Base-by-base conservation (phyloP, 78 protist genomes). In the Dictyostelium purpureum region DNA sequence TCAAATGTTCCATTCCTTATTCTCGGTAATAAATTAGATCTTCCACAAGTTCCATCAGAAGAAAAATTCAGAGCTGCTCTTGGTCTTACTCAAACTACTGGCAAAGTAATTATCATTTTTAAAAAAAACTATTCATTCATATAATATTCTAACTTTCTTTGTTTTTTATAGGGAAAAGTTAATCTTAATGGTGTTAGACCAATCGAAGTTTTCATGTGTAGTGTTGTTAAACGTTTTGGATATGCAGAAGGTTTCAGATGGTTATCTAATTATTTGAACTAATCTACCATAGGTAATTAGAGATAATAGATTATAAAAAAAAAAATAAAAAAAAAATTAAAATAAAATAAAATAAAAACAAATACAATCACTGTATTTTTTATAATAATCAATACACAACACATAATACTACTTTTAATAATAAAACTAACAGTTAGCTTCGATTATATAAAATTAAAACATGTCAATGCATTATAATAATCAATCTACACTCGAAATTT, bases 11-110 rank as follows among this genome's bases (percentile, higher is more conserved):
- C 99, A 24, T 96, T 99, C 97, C 82, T 98, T 0, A 75, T 99
- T 33, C 96, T 99, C 0, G 99, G 99, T 66, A 99, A 99, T 95
- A 99, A 99, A 96, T 97, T 99, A 73, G 99, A 99, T 95, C 14
- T 83, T 18, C 96, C 95, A 10, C 69, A 74, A 24, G 98, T 99
- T 18, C 95, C 88, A 31, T 74, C 96, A 35, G 99, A 99, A 63
- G 98, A 75, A 6, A 98, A 98, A 70, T 88, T 99, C 43, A 91
- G 97, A 19, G 21, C 59, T 1, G 61, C 66, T 5, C 87, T 99
- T 33, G 99, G 99, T 6, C 71, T 98, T 18, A 51, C 35, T 4
- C 75, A 56, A 42, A 96, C 98, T 19, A 97, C 98, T 2, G 99
- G 99, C 28, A 97, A 97, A 88, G n/a, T n/a, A n/a, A 91, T 2